These are phyloP conservation scores for Tulasnella sp. DNA, from an alignment of 768 basidiomycete genomes.

Conservation along the genomic window DNA sequence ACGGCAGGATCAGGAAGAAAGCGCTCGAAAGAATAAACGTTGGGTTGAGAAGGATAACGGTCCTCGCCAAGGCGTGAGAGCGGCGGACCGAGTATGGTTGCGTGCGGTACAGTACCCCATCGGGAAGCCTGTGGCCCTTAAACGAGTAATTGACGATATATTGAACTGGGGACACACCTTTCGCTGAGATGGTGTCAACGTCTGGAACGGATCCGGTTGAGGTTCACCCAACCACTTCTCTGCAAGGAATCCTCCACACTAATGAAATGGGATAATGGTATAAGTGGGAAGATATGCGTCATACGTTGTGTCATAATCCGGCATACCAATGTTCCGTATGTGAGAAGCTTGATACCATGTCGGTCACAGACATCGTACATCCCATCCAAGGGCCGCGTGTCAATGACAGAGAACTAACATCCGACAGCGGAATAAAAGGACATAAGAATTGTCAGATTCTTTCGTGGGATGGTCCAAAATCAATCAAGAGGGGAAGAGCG, in stretches of 20 bases:
- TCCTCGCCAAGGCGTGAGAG: too few relatives aligned
- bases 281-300: background rate
- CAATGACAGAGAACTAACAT: slow-evolving; percentile 67
- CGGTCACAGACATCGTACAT: slow-evolving; percentile 68
- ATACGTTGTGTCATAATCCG: background rate
- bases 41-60: too few relatives aligned
- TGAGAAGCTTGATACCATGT: slow-evolving; percentile 62
- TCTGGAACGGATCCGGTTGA: slow-evolving; percentile 62
- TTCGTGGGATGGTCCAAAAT: background rate
- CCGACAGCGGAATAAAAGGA: background rate
- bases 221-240: slow-evolving; percentile 60
- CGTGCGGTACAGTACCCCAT: too few relatives aligned
- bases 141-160: too few relatives aligned
- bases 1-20: too few relatives aligned
- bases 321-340: slow-evolving; percentile 71
- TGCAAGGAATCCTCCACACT: slow-evolving; percentile 79
- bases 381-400: slow-evolving; percentile 63
- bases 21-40: too few relatives aligned
- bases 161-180: slow-evolving; percentile 57
- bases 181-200: slow-evolving; percentile 70
- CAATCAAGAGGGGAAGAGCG: too few relatives aligned
- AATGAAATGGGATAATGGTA: slow-evolving; percentile 12
- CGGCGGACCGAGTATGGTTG: too few relatives aligned
- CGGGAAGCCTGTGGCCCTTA: too few relatives aligned
- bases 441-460: background rate